Conservation (phyloP, 208 protist genomes). For the Novymonas esmeraldas region DNA sequence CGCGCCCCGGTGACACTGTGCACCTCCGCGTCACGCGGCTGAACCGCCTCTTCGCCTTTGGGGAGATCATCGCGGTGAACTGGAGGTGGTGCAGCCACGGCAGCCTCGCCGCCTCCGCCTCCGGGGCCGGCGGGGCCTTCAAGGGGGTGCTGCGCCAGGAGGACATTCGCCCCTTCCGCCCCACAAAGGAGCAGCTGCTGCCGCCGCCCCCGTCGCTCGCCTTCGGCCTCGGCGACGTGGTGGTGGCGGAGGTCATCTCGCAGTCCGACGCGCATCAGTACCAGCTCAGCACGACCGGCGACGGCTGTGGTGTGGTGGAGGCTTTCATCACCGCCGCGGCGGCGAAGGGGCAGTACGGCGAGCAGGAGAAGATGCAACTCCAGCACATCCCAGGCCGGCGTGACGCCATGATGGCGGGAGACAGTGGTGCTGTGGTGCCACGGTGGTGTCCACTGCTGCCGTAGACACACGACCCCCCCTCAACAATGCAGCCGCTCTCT, state of each 20-base stretch:
- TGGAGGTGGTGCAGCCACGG: constrained; percentile 63
- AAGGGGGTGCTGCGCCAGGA: constrained; percentile 71
- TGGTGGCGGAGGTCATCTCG: constrained; percentile 74
- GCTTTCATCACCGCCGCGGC: constrained; percentile 16
- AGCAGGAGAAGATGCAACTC: constrained; percentile 29
- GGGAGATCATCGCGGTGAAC: constrained; percentile 78
- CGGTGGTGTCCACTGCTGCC: constrained; percentile 72
- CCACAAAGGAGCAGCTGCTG: constrained; percentile 53
- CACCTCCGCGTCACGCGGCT: constrained; percentile 69
- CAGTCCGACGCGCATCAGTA: constrained; percentile 83
- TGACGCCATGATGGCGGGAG: constrained; percentile 57
- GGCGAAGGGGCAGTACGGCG: constrained; percentile 9
- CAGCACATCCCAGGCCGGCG: constrained; percentile 56
- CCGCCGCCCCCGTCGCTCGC: constrained; percentile 54
- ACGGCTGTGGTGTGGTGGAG: constrained; percentile 70
- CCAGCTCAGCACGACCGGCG: constrained; percentile 64
- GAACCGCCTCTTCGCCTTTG: constrained; percentile 51
- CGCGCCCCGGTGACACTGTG: constrained; percentile 59
- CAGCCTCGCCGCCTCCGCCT: constrained; percentile 1
- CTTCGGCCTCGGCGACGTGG: constrained; percentile 66
- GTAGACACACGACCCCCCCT: background rate
- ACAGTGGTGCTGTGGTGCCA: constrained; percentile 37
- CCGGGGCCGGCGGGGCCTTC: constrained; percentile 30
- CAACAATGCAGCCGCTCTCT: background rate
- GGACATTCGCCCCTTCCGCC: constrained; percentile 75